phyloP scores from a whole-genome alignment of 2,329 filamentous ascomycete species.

The Dothistroma pini region DNA sequence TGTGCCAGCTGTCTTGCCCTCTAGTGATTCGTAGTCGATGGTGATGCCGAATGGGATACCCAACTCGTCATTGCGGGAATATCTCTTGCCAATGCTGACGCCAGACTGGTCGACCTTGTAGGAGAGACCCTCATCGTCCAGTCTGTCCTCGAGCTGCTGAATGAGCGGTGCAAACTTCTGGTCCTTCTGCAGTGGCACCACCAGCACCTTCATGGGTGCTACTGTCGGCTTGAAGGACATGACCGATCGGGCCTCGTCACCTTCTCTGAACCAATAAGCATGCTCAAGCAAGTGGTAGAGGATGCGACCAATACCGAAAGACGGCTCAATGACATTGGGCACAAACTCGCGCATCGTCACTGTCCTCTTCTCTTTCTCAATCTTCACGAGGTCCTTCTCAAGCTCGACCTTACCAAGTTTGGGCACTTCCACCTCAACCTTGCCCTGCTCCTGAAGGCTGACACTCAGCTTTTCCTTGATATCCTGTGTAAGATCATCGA shows the following conservation, averaged over 20 bases:
- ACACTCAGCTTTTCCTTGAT: constrained; percentile 75
- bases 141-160: constrained; percentile 66
- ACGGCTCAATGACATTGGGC: constrained; percentile 84
- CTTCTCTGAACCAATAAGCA: constrained; percentile 85
- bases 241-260: constrained; percentile 79
- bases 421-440: constrained; percentile 72
- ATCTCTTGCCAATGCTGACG: constrained; percentile 91
- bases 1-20: constrained; percentile 61
- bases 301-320: constrained; percentile 94
- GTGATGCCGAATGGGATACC: constrained; percentile 93
- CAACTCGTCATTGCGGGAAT: constrained; percentile 90
- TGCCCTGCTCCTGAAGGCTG: constrained; percentile 68
- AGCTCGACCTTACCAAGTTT: constrained; percentile 73
- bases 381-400: constrained; percentile 71
- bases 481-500: constrained; percentile 73
- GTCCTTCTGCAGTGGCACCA: constrained; percentile 83
- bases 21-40: constrained; percentile 90
- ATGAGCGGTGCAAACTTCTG: constrained; percentile 75
- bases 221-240: constrained; percentile 72
- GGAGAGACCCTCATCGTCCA: constrained; percentile 73
- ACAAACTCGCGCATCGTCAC: constrained; percentile 89
- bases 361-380: constrained; percentile 76
- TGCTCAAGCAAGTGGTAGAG: constrained; percentile 93
- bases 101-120: constrained; percentile 87
- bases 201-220: constrained; percentile 91